Evolutionary conservation across 202 grass and related monocot species (phyloP).

Genomic region (Hordeum pubiflorum): DNA sequence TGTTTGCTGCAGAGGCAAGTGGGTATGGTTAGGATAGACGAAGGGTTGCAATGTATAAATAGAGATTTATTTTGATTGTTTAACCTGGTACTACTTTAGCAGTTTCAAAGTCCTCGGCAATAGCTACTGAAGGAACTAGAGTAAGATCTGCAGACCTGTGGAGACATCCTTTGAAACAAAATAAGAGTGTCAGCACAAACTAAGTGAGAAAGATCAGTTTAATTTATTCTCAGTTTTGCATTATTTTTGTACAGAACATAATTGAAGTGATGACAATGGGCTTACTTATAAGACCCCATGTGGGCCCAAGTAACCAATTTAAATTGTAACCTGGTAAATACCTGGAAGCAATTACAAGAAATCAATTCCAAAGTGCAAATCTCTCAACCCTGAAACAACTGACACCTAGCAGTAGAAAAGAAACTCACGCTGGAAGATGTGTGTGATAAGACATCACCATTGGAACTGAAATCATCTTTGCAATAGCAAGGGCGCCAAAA

Average conservation of each 20-base stretch:
- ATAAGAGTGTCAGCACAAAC: slow-evolving; percentile 11
- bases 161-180: slow-evolving; percentile 57
- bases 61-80: slow-evolving; percentile 15
- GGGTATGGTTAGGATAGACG: slow-evolving; percentile 18
- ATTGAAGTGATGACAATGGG: slow-evolving; percentile 11
- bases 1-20: slow-evolving; percentile 57
- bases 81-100: slow-evolving; percentile 75
- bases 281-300: slow-evolving; percentile 83
- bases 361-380: slow-evolving; percentile 17
- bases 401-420: neutral
- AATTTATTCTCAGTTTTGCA: neutral
- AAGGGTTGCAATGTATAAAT: neutral
- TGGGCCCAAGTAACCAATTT: slow-evolving; percentile 85
- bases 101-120: slow-evolving; percentile 78
- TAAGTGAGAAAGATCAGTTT: neutral
- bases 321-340: slow-evolving; percentile 90
- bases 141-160: slow-evolving; percentile 87
- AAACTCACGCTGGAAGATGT: slow-evolving; percentile 83
- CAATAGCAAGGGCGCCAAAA: slow-evolving; percentile 71
- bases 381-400: neutral
- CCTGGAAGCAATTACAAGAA: slow-evolving; percentile 40
- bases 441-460: slow-evolving; percentile 96
- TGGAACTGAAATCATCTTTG: slow-evolving; percentile 81
- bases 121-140: slow-evolving; percentile 78
- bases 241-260: neutral